Evolutionary conservation across 2,329 filamentous ascomycete genomes (phyloP), one percentile per base, ranked within the genome.

Genomic region (Stachybotrys chlorohalonatus): DNA sequence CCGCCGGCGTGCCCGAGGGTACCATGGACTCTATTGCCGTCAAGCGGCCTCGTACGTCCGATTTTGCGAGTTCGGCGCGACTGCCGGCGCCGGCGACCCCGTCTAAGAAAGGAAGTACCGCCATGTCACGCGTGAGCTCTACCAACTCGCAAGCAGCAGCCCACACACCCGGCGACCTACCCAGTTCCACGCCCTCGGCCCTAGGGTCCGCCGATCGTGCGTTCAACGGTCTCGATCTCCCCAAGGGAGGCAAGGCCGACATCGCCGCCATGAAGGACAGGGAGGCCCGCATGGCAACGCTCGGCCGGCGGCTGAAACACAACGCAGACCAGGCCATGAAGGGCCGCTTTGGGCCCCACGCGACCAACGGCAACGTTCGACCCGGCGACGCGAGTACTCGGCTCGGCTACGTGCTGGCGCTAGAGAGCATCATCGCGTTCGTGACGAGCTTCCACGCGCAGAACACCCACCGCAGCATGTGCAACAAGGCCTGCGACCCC

Each of bases 241-340:
- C 53, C 15, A 63, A 58, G 31, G 57, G 54, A 1, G 55, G 58
- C 6, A 69, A 65, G 30, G 59, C 59, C 6, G 64, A 67, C n/a
- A 57, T 58, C 7, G 62, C 55, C 13, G 58, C 60, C 1, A 61
- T 74, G 30, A 65, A 66, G 7, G 67, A 73, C 1, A 73, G 68
- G 47, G 70, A 74, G 24, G 58, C 60, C 11, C 66, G 63, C 36
- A 75, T 75, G 59, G 66, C 65, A 31, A 63, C 58, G 3, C 61
- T 81, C 7, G 81, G 77, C 2, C 75, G 71, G 36, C 75, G 72
- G 53, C 68, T 83, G 16, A 84, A 84, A 68, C 80, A 82, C 57
- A 69, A 74, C 11, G 77, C 79, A 31, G 81, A 84, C 57, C 52
- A 63, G 4, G 73, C 68, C 15, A 71, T 80, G 56, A 61, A 64